Base-by-base conservation (phyloP, 1,284 basidiomycete genomes). In the Marasmius oreades region DNA sequence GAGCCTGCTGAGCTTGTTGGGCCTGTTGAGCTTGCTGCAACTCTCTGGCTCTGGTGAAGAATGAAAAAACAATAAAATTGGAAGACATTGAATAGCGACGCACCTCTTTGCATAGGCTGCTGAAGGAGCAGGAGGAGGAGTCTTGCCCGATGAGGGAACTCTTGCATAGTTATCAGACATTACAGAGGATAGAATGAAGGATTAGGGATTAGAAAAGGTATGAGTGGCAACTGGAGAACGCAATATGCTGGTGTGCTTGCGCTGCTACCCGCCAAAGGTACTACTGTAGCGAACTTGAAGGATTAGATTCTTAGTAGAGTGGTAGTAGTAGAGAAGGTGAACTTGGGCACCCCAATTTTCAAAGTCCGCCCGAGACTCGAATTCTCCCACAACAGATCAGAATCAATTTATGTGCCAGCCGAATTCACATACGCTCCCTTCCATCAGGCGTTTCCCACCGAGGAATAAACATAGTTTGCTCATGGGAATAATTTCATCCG, bases 21-120 rank as follows among this genome's bases (percentile, higher is more conserved):
- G n/a, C 36, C n/a, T 37, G 36, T 42, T 42, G 39, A 18, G 39
- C 39, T 42, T 42, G 39, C 16, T 42, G 39, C 52, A 92, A 77
- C 73, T 93, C 92, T 66, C 91, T 80, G 55, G 92, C 90, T 67
- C 92, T 93, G 37, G 52, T 61, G 23, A 59, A 62, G 51, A 33
- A 55, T 48, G 61, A 51, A 56, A 61, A 48, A 56, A 20, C n/a
- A n/a, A n/a, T n/a, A n/a, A 48, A 64, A 45, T 51, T 44, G 52
- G 55, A 53, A 52, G 37, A 63, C 50, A 57, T 50, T 57, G 23
- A 53, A 51, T 51, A 54, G 56, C 34, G 24, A 69, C 76, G 53
- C 53, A 93, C 92, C 91, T 84, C 80, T 92, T 92, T 45, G 91
- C 90, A 72, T 80, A 93, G 31, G 90, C 92, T 63, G 92, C 91